Evolutionary conservation across 306 rosid species (phyloP).

Genomic region (Cicer judaicum): DNA sequence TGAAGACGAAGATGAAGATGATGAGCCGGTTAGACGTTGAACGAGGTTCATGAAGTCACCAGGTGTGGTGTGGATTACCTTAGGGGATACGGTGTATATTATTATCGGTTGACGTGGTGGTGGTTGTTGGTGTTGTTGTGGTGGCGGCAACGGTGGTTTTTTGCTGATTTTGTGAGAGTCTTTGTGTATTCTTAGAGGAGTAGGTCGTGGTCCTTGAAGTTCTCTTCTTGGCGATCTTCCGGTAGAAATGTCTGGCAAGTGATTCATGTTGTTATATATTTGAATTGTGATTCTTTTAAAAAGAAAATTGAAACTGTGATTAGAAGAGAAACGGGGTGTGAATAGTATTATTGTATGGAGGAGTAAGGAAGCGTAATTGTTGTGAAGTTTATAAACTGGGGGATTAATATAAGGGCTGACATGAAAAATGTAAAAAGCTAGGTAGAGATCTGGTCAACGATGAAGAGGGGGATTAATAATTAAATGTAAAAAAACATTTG

Average conservation of each 20-base stretch:
- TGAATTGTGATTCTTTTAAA: neutral
- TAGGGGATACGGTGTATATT: conserved; percentile 85
- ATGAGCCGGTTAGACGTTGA: conserved; percentile 80
- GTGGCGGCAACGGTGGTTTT: conserved; percentile 69
- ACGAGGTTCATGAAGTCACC: conserved; percentile 78
- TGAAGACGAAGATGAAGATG: conserved; percentile 12
- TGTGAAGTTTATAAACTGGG: neutral
- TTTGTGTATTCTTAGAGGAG: conserved; percentile 67
- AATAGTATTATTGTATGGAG: neutral
- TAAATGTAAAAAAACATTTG: conserved; percentile 6
- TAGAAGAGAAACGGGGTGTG: neutral
- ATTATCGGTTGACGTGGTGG: conserved; percentile 70
- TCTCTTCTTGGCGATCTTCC: conserved; percentile 73
- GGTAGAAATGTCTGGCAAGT: conserved; percentile 36
- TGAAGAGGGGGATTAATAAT: conserved; percentile 13
- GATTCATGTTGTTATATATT: conserved; percentile 40
- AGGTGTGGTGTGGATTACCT: conserved; percentile 80
- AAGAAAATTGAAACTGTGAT: neutral
- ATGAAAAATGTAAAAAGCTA: conserved; percentile 31
- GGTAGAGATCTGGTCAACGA: conserved; percentile 54
- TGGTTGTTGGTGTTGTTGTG: conserved; percentile 23
- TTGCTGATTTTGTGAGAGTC: conserved; percentile 74
- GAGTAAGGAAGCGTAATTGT: conserved; percentile 36
- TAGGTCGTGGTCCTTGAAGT: conserved; percentile 83
- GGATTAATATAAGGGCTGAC: conserved; percentile 40